Percentiles rank a stretch among this genome's conserved stretches.
Conservation (phyloP, 768 basidiomycete species). For the Suillus lakei region DNA sequence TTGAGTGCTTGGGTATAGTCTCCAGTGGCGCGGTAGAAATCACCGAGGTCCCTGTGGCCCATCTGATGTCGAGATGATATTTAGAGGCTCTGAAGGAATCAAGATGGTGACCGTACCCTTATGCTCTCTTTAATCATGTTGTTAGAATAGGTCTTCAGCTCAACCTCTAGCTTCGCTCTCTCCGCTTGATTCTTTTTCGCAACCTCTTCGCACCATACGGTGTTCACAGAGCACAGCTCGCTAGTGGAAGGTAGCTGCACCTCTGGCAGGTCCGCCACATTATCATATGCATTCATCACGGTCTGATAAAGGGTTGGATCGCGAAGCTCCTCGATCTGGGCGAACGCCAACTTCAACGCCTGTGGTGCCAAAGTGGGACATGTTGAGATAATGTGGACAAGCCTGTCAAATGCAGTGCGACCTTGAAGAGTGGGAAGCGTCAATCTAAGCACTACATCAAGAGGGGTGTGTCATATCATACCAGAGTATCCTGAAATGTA, state of each 20-base stretch:
- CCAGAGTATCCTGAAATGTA: constrained; percentile 81
- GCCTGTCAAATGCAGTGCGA: constrained; percentile 75
- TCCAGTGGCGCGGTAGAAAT: constrained; percentile 75
- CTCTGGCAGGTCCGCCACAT: constrained; percentile 33
- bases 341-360: constrained; percentile 69
- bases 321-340: constrained; percentile 67
- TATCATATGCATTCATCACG: constrained; percentile 60
- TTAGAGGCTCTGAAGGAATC: neutral
- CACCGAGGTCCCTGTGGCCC: constrained; percentile 88
- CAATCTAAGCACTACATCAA: constrained; percentile 5
- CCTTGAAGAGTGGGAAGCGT: constrained; percentile 45
- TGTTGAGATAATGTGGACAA: constrained; percentile 65
- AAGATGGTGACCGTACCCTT: constrained; percentile 54
- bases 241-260: constrained; percentile 50
- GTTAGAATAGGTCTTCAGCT: constrained; percentile 91
- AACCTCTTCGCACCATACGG: constrained; percentile 75
- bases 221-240: constrained; percentile 60
- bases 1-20: constrained; percentile 75
- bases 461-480: constrained; percentile 26
- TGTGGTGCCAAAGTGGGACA: constrained; percentile 75
- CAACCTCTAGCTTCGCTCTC: constrained; percentile 84
- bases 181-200: constrained; percentile 72
- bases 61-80: constrained; percentile 53
- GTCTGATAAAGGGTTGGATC: constrained; percentile 66
- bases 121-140: constrained; percentile 99